Percentiles rank a stretch among this genome's conserved stretches.
Conservation (phyloP, 2,329 filamentous ascomycete genomes). For the Aspergillus ibericus region DNA sequence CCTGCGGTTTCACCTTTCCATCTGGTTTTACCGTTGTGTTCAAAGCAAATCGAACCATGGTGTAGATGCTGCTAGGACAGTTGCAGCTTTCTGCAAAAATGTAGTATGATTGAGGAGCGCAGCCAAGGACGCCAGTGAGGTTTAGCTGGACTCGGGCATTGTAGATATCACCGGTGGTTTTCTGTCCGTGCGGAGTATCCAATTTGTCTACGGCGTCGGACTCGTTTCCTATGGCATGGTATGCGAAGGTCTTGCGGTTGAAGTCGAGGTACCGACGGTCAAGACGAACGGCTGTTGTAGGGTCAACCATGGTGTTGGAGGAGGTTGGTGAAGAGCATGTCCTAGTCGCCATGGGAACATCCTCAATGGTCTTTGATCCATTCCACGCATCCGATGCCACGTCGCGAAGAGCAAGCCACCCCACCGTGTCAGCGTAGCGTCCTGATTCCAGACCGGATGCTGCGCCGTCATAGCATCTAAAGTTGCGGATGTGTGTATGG, state of each 20-base stretch:
- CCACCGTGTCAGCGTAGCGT: not conserved
- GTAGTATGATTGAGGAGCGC: conserved; percentile 1
- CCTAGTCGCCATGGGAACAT: not conserved
- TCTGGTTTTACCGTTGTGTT: not conserved
- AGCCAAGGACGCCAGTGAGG: not conserved
- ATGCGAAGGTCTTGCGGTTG: not conserved
- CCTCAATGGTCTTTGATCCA: not conserved
- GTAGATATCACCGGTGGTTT: not conserved
- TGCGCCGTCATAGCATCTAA: not conserved
- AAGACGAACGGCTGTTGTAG: not conserved
- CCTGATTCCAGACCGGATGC: not conserved
- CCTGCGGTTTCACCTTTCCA: not conserved
- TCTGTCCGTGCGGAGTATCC: not conserved
- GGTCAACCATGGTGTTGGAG: not conserved
- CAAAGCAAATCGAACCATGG: not conserved
- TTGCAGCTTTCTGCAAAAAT: not conserved
- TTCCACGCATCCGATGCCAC: not conserved
- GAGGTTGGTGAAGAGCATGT: not conserved
- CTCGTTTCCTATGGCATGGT: not conserved
- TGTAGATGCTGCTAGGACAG: not conserved
- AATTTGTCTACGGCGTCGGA: not conserved
- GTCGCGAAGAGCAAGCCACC: not conserved
- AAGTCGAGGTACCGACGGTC: not conserved
- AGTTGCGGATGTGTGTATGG: not conserved
- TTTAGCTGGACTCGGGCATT: not conserved